Percentiles rank a stretch among this genome's conserved stretches.
phyloP scores from a whole-genome alignment of 2,329 filamentous ascomycete genomes.

The Pestalotiopsis sp. region DNA sequence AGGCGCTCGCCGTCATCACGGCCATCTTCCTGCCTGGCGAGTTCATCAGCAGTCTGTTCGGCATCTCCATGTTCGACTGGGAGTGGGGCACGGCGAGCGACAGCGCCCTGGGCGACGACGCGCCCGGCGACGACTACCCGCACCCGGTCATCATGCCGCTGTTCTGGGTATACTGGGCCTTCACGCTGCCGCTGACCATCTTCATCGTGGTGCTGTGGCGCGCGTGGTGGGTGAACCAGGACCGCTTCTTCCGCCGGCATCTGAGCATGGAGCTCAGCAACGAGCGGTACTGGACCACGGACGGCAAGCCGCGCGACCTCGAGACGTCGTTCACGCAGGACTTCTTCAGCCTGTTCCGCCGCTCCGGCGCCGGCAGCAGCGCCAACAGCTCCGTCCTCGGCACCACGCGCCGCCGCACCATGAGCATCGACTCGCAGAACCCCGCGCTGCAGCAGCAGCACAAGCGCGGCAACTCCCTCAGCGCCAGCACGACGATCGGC shows the following conservation, averaged over 20 bases:
- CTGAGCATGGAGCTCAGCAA: slow-evolving; percentile 49
- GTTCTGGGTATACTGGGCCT: slow-evolving; percentile 51
- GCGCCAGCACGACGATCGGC: slow-evolving; percentile 16
- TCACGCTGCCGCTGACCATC: slow-evolving; percentile 45
- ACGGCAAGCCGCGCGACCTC: slow-evolving; percentile 43
- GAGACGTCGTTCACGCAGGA: slow-evolving; percentile 46
- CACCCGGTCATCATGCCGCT: slow-evolving; percentile 38
- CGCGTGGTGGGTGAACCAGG: slow-evolving; percentile 50
- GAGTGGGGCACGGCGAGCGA: slow-evolving; percentile 28
- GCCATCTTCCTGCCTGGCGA: slow-evolving; percentile 51
- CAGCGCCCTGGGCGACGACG: slow-evolving; percentile 35
- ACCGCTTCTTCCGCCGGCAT: slow-evolving; percentile 47
- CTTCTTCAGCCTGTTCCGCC: slow-evolving; percentile 38
- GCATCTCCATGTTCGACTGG: slow-evolving; percentile 51
- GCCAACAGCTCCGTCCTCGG: slow-evolving; percentile 27
- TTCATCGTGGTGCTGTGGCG: slow-evolving; percentile 45
- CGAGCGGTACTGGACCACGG: slow-evolving; percentile 49
- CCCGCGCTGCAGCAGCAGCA: slow-evolving; percentile 11
- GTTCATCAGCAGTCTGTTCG: slow-evolving; percentile 48
- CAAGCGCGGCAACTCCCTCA: slow-evolving; percentile 4
- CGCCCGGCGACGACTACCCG: slow-evolving; percentile 25
- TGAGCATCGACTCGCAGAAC: slow-evolving; percentile 5
- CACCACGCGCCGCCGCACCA: slow-evolving; percentile 10
- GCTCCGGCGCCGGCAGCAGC: slow-evolving; percentile 24
- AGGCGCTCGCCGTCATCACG: slow-evolving; percentile 49